Base-by-base conservation (phyloP, 2,329 filamentous ascomycete genomes). In the Chalaropsis ovoidea region DNA sequence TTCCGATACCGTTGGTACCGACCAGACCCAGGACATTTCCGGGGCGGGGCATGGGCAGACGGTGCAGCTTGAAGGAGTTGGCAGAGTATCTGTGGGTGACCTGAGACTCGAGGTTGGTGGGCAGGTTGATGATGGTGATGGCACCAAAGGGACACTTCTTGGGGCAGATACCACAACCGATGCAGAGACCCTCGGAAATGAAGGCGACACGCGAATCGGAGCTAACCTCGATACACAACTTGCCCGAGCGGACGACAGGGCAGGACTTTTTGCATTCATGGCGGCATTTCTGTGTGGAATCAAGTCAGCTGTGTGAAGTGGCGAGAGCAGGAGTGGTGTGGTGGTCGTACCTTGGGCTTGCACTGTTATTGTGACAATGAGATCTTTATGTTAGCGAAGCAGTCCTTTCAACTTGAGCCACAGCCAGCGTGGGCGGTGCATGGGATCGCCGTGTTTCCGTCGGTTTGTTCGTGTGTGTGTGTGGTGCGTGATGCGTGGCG, bases 221-320 rank as follows among this genome's bases (percentile, higher is more conserved):
- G 64, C 83, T 81, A 73, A 99, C 95, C 81, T 99, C 93, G 75
- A 97, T 96, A 78, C 92, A 96, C 71, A 95, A 86, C 82, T 96
- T 97, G 78, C 94, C 94, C 68, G 92, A 95, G 73, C 93, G 89
- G 71, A 99, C 94, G 69, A 99, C 94, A 39, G 95, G 91, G 76
- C 94, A 99, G 39, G 92, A 93, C 77, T 97, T 97, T 77, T 97
- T 97, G 83, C 94, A 99, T 78, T 99, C 94, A 80, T 96, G 93
- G 71, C 93, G 87, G 77, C 94, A 97, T 90, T 97, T 97, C 88
- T 92, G 73, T 70, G 71, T 69, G 74, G 75, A 63, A 72, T 73
- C 68, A 7, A 52, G 62, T 63, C 41, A 68, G 66, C 39, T 69
- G 69, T 70, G 65, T 69, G 62, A 43, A 19, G 27, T 45, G 8